Evolutionary conservation across 164 flowering plant species (phyloP).

Genomic region (Nelumbo lutea): DNA sequence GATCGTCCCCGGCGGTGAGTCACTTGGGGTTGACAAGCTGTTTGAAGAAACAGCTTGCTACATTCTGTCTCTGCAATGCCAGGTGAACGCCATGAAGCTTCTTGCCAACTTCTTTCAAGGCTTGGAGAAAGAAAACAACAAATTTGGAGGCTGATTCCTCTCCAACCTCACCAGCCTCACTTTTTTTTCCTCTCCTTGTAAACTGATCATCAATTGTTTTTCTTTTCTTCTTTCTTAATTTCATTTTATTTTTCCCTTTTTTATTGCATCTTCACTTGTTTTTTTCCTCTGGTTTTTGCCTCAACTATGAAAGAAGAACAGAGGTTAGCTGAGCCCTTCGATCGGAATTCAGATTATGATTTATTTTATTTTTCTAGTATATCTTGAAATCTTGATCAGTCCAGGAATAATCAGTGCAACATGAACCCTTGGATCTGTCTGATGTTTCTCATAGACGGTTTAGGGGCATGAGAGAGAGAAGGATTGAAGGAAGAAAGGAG

Average conservation of each 20-base stretch:
- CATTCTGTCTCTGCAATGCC: conserved; percentile 43
- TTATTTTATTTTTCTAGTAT: no score
- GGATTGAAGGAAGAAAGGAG: no score
- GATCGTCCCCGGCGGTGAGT: conserved; percentile 55
- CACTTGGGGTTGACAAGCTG: conserved; percentile 37
- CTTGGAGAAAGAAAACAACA: conserved; percentile 26
- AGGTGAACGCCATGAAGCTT: conserved; percentile 41
- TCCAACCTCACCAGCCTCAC: no score
- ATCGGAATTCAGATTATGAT: no score
- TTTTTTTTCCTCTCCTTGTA: background rate
- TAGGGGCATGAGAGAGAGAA: no score
- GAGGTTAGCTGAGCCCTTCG: no score
- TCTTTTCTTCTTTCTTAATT: background rate
- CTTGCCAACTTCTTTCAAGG: conserved; percentile 35
- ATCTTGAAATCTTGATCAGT: no score
- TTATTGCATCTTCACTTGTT: background rate
- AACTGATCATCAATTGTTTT: background rate
- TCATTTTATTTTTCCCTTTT: background rate
- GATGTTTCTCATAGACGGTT: no score
- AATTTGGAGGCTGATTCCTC: conserved; percentile 31
- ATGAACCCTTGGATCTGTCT: no score
- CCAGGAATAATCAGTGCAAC: no score
- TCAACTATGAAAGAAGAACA: no score
- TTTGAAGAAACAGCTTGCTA: conserved; percentile 58
- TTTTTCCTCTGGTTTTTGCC: no score